Percentiles rank a stretch among this genome's conserved stretches.
phyloP scores from a whole-genome alignment of 1,139 yeast species.

The Kurtzmaniella quercitrusa region DNA sequence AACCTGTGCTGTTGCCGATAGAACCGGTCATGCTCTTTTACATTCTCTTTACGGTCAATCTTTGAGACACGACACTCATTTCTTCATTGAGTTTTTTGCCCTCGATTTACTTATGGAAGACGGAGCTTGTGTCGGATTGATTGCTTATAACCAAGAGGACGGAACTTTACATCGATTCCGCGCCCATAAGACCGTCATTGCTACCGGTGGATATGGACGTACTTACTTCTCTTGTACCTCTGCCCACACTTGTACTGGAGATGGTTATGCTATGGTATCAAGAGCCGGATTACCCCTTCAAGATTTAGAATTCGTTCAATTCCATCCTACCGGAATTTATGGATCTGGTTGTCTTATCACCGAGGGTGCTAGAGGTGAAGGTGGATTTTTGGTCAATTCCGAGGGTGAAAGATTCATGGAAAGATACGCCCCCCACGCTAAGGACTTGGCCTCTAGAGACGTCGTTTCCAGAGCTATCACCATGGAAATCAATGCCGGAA shows the following conservation, averaged over 20 bases:
- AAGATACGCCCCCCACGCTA: slow-evolving; percentile 98
- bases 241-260: slow-evolving; percentile 99
- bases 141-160: slow-evolving; percentile 97
- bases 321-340: slow-evolving; percentile 99
- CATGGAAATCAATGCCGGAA: slow-evolving; percentile 96
- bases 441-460: slow-evolving; percentile 97
- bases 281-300: slow-evolving; percentile 98
- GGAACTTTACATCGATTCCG: slow-evolving; percentile 98
- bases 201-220: slow-evolving; percentile 99
- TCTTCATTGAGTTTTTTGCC: slow-evolving; percentile 96
- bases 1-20: slow-evolving; percentile 98
- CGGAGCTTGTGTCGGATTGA: slow-evolving; percentile 94
- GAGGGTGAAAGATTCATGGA: slow-evolving; percentile 99
- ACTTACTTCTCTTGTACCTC: slow-evolving; percentile 98
- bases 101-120: slow-evolving; percentile 92
- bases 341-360: slow-evolving; percentile 98
- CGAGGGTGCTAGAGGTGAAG: slow-evolving; percentile 99
- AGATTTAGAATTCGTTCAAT: slow-evolving; percentile 96
- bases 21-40: slow-evolving; percentile 97
- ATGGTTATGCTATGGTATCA: slow-evolving; percentile 96
- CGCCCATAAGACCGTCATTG: slow-evolving; percentile 92
- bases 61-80: slow-evolving; percentile 93
- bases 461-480: slow-evolving; percentile 98
- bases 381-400: slow-evolving; percentile 92
- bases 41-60: slow-evolving; percentile 97